phyloP scores from a whole-genome alignment of 2,329 filamentous ascomycete genomes.

The Monosporascus sp. region DNA sequence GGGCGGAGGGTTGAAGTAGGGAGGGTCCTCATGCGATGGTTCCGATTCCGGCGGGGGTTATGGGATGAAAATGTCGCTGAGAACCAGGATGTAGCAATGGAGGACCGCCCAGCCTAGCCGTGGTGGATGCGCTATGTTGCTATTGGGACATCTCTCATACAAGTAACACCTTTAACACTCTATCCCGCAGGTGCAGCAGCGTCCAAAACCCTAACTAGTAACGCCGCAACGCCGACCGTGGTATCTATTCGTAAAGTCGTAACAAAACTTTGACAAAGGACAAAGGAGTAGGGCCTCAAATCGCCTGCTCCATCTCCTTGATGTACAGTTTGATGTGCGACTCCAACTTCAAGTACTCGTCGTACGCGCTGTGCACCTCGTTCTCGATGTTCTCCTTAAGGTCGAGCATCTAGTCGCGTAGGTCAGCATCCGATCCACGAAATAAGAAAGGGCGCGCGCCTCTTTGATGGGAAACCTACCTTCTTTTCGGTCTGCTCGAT shows the following conservation, averaged over 20 bases:
- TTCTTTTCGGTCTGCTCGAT: constrained; percentile 99
- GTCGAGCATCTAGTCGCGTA: constrained; percentile 73
- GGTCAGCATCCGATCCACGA: constrained; percentile 14
- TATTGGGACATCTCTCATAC: neutral
- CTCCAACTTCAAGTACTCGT: constrained; percentile 97
- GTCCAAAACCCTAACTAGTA: constrained; percentile 2
- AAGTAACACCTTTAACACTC: neutral
- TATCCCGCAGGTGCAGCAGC: neutral
- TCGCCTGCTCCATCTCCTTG: constrained; percentile 94
- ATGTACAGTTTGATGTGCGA: constrained; percentile 97
- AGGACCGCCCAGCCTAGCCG: neutral
- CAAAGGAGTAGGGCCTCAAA: constrained; percentile 33
- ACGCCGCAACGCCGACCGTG: constrained; percentile 36
- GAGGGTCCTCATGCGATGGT: constrained; percentile 61
- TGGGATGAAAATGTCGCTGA: constrained; percentile 21
- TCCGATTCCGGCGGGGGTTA: constrained; percentile 41
- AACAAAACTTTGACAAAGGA: constrained; percentile 16
- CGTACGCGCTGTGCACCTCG: constrained; percentile 83
- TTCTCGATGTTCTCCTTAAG: constrained; percentile 96
- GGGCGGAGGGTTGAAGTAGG: constrained; percentile 54
- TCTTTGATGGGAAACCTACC: constrained; percentile 44
- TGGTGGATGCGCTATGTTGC: neutral
- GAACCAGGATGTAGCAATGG: neutral
- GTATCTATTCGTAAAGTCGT: constrained; percentile 32
- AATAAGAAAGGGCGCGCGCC: too few species aligned